Evolutionary conservation across 177 flowering plant species (phyloP).

Genomic region (Telopea speciosissima): DNA sequence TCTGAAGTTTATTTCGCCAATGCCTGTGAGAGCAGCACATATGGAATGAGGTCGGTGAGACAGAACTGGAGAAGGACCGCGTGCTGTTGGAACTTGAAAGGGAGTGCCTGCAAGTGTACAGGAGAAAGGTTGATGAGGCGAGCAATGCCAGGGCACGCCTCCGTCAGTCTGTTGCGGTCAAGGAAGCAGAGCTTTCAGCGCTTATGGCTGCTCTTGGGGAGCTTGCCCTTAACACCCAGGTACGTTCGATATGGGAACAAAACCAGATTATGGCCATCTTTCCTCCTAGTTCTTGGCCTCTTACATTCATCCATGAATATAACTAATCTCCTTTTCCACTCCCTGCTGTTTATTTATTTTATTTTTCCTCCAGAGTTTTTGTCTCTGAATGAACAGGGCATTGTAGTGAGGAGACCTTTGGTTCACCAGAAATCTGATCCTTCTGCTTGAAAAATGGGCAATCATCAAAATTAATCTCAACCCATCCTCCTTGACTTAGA

Average conservation of each 20-base stretch:
- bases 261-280: neutral
- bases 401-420: too few relatives aligned
- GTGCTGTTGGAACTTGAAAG: slow-evolving; percentile 79
- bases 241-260: slow-evolving; percentile 12
- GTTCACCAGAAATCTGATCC: neutral
- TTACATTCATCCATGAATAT: neutral
- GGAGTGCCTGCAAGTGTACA: slow-evolving; percentile 76
- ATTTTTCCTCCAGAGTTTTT: neutral
- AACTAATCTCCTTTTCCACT: neutral
- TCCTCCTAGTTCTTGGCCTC: neutral
- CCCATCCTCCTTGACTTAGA: neutral
- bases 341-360: neutral
- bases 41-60: slow-evolving; percentile 92
- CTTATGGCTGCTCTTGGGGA: slow-evolving; percentile 89
- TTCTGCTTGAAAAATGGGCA: too few relatives aligned
- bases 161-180: slow-evolving; percentile 73
- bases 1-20: neutral
- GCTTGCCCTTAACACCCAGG: slow-evolving; percentile 49
- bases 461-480: too few relatives aligned
- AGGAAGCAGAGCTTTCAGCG: slow-evolving; percentile 86
- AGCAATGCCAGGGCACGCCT: slow-evolving; percentile 66
- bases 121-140: slow-evolving; percentile 90
- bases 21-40: slow-evolving; percentile 50
- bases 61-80: slow-evolving; percentile 66
- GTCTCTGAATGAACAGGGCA: neutral